These are phyloP conservation scores for Neoarthrinium moseri DNA, from an alignment of 2,329 filamentous ascomycete genomes.

Conservation along the genomic window DNA sequence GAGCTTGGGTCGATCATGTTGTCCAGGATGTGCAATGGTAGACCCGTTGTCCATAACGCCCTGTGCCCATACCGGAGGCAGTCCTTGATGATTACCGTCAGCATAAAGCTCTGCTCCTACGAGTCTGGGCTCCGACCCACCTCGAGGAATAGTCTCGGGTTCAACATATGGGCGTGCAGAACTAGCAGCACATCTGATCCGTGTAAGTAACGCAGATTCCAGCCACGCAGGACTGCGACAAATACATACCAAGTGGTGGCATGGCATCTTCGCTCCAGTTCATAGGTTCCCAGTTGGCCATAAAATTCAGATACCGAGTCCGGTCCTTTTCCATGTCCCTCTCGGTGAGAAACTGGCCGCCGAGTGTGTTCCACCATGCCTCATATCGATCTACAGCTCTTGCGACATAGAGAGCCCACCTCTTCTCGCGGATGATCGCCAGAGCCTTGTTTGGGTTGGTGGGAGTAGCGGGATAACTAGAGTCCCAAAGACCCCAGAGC, in stretches of 20 bases:
- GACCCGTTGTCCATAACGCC: slow-evolving; percentile 3
- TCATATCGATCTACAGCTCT: slow-evolving; percentile 6
- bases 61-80: slow-evolving; percentile 1
- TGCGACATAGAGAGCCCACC: neutral
- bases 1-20: slow-evolving; percentile 1
- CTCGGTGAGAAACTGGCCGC: slow-evolving; percentile 1
- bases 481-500: slow-evolving; percentile 4
- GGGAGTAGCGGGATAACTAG: neutral
- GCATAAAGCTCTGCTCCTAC: neutral
- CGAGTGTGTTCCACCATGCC: slow-evolving; percentile 4
- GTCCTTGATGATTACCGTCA: neutral
- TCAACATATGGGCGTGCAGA: slow-evolving; percentile 4
- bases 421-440: slow-evolving; percentile 1
- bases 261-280: neutral
- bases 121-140: neutral
- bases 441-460: neutral
- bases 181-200: slow-evolving; percentile 1
- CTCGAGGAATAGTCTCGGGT: slow-evolving; percentile 1
- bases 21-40: neutral
- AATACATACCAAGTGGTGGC: slow-evolving; percentile 1
- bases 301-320: slow-evolving; percentile 1
- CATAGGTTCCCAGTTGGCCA: slow-evolving; percentile 6
- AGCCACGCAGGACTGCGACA: neutral
- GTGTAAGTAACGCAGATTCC: neutral
- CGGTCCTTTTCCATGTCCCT: slow-evolving; percentile 7